phyloP scores from a whole-genome alignment of 306 rosid genomes.

The Prunus davidiana region DNA sequence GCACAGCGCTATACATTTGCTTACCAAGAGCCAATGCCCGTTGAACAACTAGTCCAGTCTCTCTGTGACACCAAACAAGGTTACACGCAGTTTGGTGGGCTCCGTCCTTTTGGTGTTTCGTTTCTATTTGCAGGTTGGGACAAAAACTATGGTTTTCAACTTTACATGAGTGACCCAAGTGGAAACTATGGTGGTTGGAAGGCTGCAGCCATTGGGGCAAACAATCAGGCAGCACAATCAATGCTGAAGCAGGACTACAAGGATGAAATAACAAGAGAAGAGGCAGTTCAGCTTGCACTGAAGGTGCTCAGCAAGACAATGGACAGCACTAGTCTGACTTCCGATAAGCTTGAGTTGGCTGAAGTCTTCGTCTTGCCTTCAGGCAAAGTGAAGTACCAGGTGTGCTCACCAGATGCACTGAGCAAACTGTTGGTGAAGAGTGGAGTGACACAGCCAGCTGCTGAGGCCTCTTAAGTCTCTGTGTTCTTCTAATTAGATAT shows the following conservation, averaged over 20 bases:
- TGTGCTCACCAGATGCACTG: slow-evolving; percentile 27
- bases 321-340: slow-evolving; percentile 47
- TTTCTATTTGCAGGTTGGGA: slow-evolving; percentile 49
- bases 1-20: slow-evolving; percentile 38
- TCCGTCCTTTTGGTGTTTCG: slow-evolving; percentile 43
- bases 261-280: slow-evolving; percentile 44
- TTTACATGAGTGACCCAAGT: slow-evolving; percentile 48
- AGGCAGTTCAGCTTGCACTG: slow-evolving; percentile 40
- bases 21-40: slow-evolving; percentile 50
- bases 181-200: slow-evolving; percentile 51
- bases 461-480: slow-evolving; percentile 27
- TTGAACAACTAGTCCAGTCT: slow-evolving; percentile 42
- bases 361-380: slow-evolving; percentile 39
- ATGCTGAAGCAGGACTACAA: slow-evolving; percentile 49
- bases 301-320: slow-evolving; percentile 46
- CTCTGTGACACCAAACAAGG: slow-evolving; percentile 47
- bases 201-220: slow-evolving; percentile 47
- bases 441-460: slow-evolving; percentile 41
- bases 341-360: slow-evolving; percentile 40
- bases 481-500: neutral
- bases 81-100: slow-evolving; percentile 45
- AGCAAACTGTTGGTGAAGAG: slow-evolving; percentile 34
- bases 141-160: slow-evolving; percentile 41
- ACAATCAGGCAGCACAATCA: slow-evolving; percentile 46
- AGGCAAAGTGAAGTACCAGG: slow-evolving; percentile 41